Conservation (phyloP, 2,329 filamentous ascomycete species). For the Akanthomyces lecanii region DNA sequence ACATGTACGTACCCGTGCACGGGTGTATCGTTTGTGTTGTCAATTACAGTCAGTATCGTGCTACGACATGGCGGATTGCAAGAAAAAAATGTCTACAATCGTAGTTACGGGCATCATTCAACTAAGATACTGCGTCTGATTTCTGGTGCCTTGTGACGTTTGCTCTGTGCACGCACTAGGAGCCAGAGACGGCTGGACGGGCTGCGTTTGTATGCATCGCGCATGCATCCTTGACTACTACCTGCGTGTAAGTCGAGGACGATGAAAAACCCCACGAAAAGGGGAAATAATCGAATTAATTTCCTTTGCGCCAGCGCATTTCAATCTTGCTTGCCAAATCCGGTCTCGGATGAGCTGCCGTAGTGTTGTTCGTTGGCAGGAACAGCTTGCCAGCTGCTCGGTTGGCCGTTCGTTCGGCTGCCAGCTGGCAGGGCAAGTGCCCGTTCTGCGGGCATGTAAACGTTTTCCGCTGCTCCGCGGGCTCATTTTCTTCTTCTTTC, state of each 20-base stretch:
- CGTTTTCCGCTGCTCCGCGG: neutral
- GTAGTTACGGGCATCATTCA: neutral
- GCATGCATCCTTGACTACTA: neutral
- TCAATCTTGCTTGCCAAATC: too few relatives aligned
- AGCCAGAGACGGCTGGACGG: neutral
- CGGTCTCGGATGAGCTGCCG: too few relatives aligned
- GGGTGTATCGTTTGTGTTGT: neutral
- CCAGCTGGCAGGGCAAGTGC: constrained; percentile 15
- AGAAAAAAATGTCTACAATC: neutral
- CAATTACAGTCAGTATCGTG: neutral
- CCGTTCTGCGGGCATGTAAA: neutral
- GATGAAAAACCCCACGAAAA: neutral
- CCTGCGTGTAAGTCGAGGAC: neutral
- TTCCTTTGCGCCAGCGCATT: neutral
- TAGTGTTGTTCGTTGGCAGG: neutral
- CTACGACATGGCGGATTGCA: neutral
- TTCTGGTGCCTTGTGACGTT: too few relatives aligned
- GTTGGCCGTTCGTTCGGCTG: constrained; percentile 1
- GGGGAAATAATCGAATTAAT: too few relatives aligned
- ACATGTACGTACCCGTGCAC: too few relatives aligned
- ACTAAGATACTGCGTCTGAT: neutral
- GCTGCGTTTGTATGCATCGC: neutral
- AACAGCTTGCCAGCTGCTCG: constrained; percentile 15
- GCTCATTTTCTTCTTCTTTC: constrained; percentile 12
- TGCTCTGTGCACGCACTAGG: neutral